phyloP scores from a whole-genome alignment of 768 basidiomycete genomes.

The Inosperma sp. region DNA sequence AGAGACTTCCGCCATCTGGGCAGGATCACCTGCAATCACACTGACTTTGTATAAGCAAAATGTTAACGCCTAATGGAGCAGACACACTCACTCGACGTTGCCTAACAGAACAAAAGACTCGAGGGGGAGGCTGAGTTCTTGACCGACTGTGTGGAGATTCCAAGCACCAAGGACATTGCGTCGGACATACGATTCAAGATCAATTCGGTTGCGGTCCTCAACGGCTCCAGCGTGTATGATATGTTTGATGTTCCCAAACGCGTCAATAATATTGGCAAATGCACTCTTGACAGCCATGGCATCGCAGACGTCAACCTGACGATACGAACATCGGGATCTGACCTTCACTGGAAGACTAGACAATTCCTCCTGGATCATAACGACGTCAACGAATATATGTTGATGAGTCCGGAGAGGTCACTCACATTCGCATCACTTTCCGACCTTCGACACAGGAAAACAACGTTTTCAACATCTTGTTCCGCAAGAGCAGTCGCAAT shows the following conservation, averaged over 20 bases:
- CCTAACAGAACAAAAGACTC: conserved; percentile 30
- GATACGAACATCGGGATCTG: conserved; percentile 20
- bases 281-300: conserved; percentile 16
- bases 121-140: conserved; percentile 24
- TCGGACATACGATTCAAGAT: conserved; percentile 21
- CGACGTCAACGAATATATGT: neutral
- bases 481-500: conserved; percentile 23
- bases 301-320: conserved; percentile 27
- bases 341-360: conserved; percentile 12
- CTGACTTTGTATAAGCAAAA: conserved; percentile 16
- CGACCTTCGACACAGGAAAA: conserved; percentile 25
- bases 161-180: conserved; percentile 29
- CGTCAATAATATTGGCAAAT: conserved; percentile 18
- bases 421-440: conserved; percentile 19
- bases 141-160: conserved; percentile 29
- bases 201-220: too few relatives aligned
- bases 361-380: conserved; percentile 21
- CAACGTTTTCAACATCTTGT: conserved; percentile 21
- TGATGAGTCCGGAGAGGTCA: conserved; percentile 6
- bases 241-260: conserved; percentile 23
- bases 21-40: conserved; percentile 19
- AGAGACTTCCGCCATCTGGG: conserved; percentile 27
- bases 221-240: conserved; percentile 31
- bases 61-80: conserved; percentile 13
- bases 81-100: conserved; percentile 26